Evolutionary conservation across 768 basidiomycete genomes (phyloP).

Genomic region (Tremella mesenterica): DNA sequence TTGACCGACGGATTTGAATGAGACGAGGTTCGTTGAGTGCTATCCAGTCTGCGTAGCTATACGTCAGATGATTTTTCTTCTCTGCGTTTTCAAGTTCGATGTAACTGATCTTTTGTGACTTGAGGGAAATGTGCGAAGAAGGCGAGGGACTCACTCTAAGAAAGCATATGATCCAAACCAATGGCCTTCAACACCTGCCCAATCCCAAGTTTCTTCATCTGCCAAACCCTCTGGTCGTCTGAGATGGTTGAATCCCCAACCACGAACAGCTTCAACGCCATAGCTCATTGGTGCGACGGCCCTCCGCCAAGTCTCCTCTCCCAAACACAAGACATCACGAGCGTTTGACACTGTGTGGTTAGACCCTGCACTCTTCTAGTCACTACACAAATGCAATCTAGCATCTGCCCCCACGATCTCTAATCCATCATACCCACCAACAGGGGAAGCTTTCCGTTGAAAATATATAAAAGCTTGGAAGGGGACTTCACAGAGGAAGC

Average conservation of each 20-base stretch:
- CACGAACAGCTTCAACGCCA: slow-evolving; percentile 25
- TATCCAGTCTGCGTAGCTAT: slow-evolving; percentile 35
- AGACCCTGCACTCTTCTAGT: neutral
- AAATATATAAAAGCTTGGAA: too few relatives aligned
- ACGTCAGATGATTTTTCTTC: neutral
- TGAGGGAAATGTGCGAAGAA: too few relatives aligned
- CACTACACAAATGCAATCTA: too few relatives aligned
- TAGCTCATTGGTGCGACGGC: slow-evolving; percentile 26
- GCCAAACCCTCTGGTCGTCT: slow-evolving; percentile 15
- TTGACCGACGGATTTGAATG: slow-evolving; percentile 6
- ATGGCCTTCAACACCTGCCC: slow-evolving; percentile 36
- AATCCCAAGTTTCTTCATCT: slow-evolving; percentile 31
- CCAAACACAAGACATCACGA: slow-evolving; percentile 19
- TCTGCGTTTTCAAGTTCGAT: too few relatives aligned
- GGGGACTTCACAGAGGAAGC: neutral
- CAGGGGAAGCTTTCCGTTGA: neutral
- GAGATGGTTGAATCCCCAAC: slow-evolving; percentile 27
- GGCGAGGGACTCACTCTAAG: slow-evolving; percentile 30
- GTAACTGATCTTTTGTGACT: too few relatives aligned
- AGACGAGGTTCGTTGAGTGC: slow-evolving; percentile 25
- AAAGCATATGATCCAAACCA: slow-evolving; percentile 44
- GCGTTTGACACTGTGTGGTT: slow-evolving; percentile 32
- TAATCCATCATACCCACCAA: too few relatives aligned
- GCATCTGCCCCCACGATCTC: too few relatives aligned
- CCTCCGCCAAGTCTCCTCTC: slow-evolving; percentile 24